Conservation (phyloP, 768 basidiomycete species). For the Boletus fagicola region DNA sequence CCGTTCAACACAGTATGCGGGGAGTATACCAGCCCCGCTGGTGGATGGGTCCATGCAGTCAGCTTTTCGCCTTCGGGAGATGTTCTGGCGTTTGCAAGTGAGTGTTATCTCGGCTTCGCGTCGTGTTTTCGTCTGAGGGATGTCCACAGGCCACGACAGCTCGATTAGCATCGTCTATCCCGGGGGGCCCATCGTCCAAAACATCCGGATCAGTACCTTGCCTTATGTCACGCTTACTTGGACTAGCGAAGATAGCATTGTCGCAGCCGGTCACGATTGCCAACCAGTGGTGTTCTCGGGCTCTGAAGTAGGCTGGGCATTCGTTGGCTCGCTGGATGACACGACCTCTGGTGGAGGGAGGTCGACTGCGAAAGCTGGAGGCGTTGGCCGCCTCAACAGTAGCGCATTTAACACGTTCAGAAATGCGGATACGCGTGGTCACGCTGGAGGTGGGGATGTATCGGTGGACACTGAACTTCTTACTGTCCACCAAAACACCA, state of each 20-base stretch:
- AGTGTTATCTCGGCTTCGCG: slow-evolving; percentile 33
- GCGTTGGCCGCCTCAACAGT: slow-evolving; percentile 79
- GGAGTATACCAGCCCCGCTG: slow-evolving; percentile 83
- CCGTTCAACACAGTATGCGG: slow-evolving; percentile 98
- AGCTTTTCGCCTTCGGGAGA: slow-evolving; percentile 98
- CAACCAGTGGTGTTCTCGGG: slow-evolving; percentile 89
- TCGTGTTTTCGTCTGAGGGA: neutral
- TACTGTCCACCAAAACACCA: slow-evolving; percentile 98
- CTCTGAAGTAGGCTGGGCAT: slow-evolving; percentile 71
- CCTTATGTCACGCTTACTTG: slow-evolving; percentile 85
- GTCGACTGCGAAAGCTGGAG: slow-evolving; percentile 40
- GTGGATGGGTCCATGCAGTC: slow-evolving; percentile 97
- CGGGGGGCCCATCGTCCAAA: slow-evolving; percentile 66
- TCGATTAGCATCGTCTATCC: slow-evolving; percentile 93
- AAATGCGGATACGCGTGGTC: slow-evolving; percentile 79
- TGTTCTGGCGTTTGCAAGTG: slow-evolving; percentile 87
- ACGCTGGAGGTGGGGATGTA: slow-evolving; percentile 32
- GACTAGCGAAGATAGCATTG: slow-evolving; percentile 75
- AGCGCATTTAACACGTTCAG: slow-evolving; percentile 94
- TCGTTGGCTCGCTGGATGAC: slow-evolving; percentile 83
- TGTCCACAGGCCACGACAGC: slow-evolving; percentile 84
- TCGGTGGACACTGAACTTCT: slow-evolving; percentile 68
- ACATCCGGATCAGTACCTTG: slow-evolving; percentile 71
- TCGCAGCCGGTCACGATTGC: slow-evolving; percentile 97
- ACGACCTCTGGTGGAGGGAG: slow-evolving; percentile 43